Conservation (phyloP, 345 rosid species). For the Dipteronia sinensis region DNA sequence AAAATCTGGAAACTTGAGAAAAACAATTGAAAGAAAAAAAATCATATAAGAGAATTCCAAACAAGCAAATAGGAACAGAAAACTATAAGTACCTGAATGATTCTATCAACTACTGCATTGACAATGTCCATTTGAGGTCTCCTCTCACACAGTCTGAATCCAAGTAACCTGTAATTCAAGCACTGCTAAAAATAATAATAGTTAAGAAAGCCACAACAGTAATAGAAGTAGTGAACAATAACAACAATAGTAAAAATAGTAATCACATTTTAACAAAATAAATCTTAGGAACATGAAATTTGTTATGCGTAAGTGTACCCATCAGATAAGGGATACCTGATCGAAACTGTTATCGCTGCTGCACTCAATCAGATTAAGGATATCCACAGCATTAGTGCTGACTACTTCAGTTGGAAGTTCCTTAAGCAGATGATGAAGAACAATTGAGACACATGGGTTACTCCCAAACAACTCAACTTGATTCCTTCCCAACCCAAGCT, state of each 20-base stretch:
- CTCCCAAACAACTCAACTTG: constrained; percentile 41
- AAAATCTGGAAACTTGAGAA: not conserved
- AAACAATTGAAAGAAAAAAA: not conserved
- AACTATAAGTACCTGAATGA: constrained; percentile 56
- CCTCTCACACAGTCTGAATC: constrained; percentile 68
- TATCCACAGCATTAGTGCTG: constrained; percentile 58
- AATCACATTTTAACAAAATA: constrained; percentile 13
- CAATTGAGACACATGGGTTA: constrained; percentile 56
- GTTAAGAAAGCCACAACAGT: constrained; percentile 7
- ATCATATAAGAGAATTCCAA: not conserved
- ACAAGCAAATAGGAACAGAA: constrained; percentile 24
- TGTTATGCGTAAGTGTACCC: not conserved
- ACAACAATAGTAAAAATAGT: not conserved
- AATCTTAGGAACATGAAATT: not conserved
- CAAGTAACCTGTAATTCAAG: constrained; percentile 88
- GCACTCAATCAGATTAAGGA: constrained; percentile 65
- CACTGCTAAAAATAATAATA: constrained; percentile 41
- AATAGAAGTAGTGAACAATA: not conserved
- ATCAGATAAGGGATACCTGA: constrained; percentile 52
- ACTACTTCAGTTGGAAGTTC: constrained; percentile 73
- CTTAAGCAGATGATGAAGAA: constrained; percentile 78
- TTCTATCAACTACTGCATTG: constrained; percentile 47
- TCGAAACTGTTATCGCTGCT: constrained; percentile 67
- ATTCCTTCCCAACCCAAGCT: constrained; percentile 68
- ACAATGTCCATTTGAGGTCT: constrained; percentile 36